Conservation (phyloP, 176 grass and related monocot genomes). For the Aegilops speltoides region DNA sequence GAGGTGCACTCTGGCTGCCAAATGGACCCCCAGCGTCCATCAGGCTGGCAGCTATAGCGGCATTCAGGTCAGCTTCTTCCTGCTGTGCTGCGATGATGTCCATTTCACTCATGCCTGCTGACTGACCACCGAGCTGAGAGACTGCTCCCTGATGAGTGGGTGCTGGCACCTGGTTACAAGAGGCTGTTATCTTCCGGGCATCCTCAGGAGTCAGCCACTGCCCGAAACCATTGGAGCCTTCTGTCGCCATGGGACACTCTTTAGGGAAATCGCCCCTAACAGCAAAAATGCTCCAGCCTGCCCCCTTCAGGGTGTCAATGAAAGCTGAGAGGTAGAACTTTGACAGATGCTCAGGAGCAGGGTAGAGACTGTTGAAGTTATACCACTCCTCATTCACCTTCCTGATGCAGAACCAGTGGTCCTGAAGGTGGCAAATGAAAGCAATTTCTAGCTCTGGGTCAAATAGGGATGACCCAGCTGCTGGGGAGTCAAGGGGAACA, state of each 20-base stretch:
- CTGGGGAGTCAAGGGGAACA: constrained; percentile 74
- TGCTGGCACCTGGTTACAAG: constrained; percentile 60
- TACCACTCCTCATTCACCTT: constrained; percentile 96
- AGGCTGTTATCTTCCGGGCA: constrained; percentile 62
- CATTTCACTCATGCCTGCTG: constrained; percentile 52
- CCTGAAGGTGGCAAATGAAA: constrained; percentile 93
- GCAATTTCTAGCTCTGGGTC: constrained; percentile 83
- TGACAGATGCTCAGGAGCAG: constrained; percentile 86
- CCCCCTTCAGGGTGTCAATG: constrained; percentile 82
- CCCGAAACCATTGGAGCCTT: constrained; percentile 69
- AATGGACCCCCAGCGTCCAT: constrained; percentile 46
- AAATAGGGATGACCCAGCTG: constrained; percentile 59
- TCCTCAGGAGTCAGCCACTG: constrained; percentile 96
- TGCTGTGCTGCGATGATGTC: constrained; percentile 57
- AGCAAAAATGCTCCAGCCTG: constrained; percentile 88
- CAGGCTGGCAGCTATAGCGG: constrained; percentile 91
- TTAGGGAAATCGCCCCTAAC: constrained; percentile 91
- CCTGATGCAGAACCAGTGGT: constrained; percentile 98
- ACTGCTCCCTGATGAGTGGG: constrained; percentile 23
- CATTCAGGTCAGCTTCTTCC: constrained; percentile 88
- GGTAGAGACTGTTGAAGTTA: constrained; percentile 98
- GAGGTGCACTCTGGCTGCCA: not conserved
- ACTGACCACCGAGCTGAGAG: constrained; percentile 4
- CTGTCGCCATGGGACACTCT: constrained; percentile 71
- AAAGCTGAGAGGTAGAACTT: constrained; percentile 96